Percentiles rank a stretch among this genome's conserved stretches.
phyloP scores from a whole-genome alignment of 768 basidiomycete genomes.

The Suillus subalutaceus region DNA sequence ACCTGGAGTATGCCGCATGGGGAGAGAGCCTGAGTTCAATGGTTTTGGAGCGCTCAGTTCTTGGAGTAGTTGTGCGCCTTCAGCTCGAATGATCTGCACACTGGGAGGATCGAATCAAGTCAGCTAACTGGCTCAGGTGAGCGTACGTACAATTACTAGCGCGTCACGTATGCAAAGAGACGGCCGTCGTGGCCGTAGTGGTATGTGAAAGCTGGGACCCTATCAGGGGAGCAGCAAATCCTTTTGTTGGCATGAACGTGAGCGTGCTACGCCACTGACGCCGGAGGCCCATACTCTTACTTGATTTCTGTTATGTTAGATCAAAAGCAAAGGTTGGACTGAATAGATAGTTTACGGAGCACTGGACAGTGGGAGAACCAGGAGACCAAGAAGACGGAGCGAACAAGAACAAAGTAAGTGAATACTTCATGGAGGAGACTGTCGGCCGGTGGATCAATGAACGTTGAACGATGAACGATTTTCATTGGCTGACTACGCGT shows the following conservation, averaged over 20 bases:
- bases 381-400: too few species aligned
- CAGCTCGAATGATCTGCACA: slow-evolving; percentile 76
- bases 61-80: slow-evolving; percentile 70
- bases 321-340: slow-evolving; percentile 9
- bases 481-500: too few species aligned
- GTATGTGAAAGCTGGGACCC: slow-evolving; percentile 54
- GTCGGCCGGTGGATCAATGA: too few species aligned
- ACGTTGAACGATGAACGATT: too few species aligned
- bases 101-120: slow-evolving; percentile 40
- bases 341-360: neutral
- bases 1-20: slow-evolving; percentile 81
- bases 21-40: slow-evolving; percentile 93
- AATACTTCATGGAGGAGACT: too few species aligned
- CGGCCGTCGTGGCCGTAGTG: slow-evolving; percentile 53
- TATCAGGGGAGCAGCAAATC: slow-evolving; percentile 63
- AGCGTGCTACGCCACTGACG: slow-evolving; percentile 76
- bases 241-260: slow-evolving; percentile 54
- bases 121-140: slow-evolving; percentile 18
- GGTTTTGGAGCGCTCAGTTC: slow-evolving; percentile 76
- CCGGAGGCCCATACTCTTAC: slow-evolving; percentile 79
- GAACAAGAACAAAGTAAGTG: too few species aligned
- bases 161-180: slow-evolving; percentile 82
- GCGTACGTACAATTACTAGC: slow-evolving; percentile 59
- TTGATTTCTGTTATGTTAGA: slow-evolving; percentile 36
- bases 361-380: too few species aligned